Conservation (phyloP, 768 basidiomycete species). For the Holtermanniella nyarrowii region DNA sequence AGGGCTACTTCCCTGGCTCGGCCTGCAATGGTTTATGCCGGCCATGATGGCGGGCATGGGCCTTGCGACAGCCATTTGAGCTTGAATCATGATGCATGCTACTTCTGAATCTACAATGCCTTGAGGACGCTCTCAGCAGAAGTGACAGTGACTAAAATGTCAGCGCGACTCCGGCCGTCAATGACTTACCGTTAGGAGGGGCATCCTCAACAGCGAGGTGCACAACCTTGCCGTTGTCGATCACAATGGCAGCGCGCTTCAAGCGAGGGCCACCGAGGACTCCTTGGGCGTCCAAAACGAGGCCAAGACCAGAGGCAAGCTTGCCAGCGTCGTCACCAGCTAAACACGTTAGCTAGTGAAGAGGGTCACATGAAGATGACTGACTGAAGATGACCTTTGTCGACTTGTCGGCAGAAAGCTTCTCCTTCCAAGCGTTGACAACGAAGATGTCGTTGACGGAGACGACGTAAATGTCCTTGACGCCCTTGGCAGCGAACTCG, state of each 20-base stretch:
- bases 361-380: neutral
- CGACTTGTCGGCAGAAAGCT: conserved; percentile 48
- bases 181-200: conserved; percentile 40
- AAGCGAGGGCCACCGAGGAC: conserved; percentile 59
- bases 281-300: conserved; percentile 54
- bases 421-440: conserved; percentile 41
- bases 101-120: conserved; percentile 15
- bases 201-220: conserved; percentile 53
- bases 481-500: conserved; percentile 65
- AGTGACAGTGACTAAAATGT: conserved; percentile 46
- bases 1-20: neutral
- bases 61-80: neutral
- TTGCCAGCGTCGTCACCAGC: conserved; percentile 59
- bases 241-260: conserved; percentile 45
- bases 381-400: conserved; percentile 8
- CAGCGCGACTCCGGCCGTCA: neutral
- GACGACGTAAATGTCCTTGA: conserved; percentile 58
- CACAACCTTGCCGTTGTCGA: conserved; percentile 59
- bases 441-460: conserved; percentile 67
- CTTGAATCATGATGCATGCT: neutral
- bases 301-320: conserved; percentile 50
- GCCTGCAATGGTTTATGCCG: neutral
- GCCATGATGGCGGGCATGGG: neutral
- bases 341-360: neutral
- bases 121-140: conserved; percentile 47